Base-by-base conservation (phyloP, 2,329 filamentous ascomycete species). In the Rhynchosporium agropyri region DNA sequence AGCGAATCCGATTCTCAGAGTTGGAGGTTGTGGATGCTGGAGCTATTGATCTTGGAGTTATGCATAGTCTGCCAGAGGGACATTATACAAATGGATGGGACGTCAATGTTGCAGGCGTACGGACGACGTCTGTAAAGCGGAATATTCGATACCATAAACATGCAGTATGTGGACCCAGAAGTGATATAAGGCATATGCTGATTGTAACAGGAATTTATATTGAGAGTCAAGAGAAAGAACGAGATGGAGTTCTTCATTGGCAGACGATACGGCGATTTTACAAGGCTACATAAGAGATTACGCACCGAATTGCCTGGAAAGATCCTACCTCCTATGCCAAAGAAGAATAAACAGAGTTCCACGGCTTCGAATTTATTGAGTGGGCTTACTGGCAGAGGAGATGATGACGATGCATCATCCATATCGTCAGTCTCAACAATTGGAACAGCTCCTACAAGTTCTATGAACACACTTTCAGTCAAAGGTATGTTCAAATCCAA, bases 21-120 rank as follows among this genome's bases (percentile, higher is more conserved):
- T 89, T 99, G 78, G 95, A 99, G 74, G 92, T 98, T 29, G 92
- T 99, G 33, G 95, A 99, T 73, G 86, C 92, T 67, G 90, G 92
- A 60, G 93, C 95, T 49, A 96, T 97, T 73, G 93, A 97, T 64
- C 90, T 92, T 28, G 94, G 95, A 0, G 81, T 99, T 58, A 83
- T 96, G 63, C 86, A 92, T 63, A 96, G 93, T 49, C 81, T 94
- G 66, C 95, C 95, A 0, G 91, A 97, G 75, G 95, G 95, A 4
- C 89, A 97, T 76, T 89, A 88, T 66, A 90, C 97, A 72, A 94
- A 99, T 74, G 92, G 92, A 36, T 98, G 95, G 95, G 95, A 98
- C 75, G 87, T 97, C 69, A 99, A 99, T 74, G 89, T 99, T 56
- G 91, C 94, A 10, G 92, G 89, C 46, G 95, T 98, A 56, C 85